Conservation (phyloP, 108 stramenopile species). For the Discostella pseudostelligera region DNA sequence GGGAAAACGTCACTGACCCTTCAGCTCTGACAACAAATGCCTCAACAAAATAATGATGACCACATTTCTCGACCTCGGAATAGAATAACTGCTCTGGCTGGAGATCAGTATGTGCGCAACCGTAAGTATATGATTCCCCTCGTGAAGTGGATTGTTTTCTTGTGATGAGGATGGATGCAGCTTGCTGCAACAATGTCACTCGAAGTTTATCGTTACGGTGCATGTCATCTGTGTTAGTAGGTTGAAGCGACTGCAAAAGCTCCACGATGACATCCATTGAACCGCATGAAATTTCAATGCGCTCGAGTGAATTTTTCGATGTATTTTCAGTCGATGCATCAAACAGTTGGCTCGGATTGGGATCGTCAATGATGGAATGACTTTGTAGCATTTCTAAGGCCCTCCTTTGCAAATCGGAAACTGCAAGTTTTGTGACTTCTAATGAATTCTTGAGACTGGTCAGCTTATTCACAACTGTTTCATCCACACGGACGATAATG, state of each 20-base stretch:
- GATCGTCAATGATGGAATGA: background rate
- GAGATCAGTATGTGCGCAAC: slow-evolving; percentile 8
- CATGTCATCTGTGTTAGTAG: background rate
- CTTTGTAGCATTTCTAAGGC: slow-evolving; percentile 13
- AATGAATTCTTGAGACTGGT: slow-evolving; percentile 6
- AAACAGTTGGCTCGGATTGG: background rate
- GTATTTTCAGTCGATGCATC: background rate
- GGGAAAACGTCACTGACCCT: slow-evolving; percentile 40
- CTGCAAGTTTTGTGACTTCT: slow-evolving; percentile 4
- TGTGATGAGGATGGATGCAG: slow-evolving; percentile 5
- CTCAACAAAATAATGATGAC: slow-evolving; percentile 18
- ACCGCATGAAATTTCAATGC: slow-evolving; percentile 17
- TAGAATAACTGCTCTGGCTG: slow-evolving; percentile 22
- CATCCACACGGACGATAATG: slow-evolving; percentile 19
- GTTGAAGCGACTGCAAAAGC: background rate
- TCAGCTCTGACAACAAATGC: slow-evolving; percentile 15
- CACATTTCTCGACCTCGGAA: slow-evolving; percentile 9
- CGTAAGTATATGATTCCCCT: background rate
- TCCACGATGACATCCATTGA: slow-evolving; percentile 39
- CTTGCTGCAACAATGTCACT: slow-evolving; percentile 22
- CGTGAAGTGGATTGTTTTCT: slow-evolving; percentile 1
- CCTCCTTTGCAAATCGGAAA: slow-evolving; percentile 10
- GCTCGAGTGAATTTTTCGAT: slow-evolving; percentile 1
- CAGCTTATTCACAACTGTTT: slow-evolving; percentile 2
- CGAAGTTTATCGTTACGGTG: slow-evolving; percentile 19